These are phyloP conservation scores for Dysphania ambrosioides DNA, from an alignment of 148 eudicot genomes.

Conservation along the genomic window DNA sequence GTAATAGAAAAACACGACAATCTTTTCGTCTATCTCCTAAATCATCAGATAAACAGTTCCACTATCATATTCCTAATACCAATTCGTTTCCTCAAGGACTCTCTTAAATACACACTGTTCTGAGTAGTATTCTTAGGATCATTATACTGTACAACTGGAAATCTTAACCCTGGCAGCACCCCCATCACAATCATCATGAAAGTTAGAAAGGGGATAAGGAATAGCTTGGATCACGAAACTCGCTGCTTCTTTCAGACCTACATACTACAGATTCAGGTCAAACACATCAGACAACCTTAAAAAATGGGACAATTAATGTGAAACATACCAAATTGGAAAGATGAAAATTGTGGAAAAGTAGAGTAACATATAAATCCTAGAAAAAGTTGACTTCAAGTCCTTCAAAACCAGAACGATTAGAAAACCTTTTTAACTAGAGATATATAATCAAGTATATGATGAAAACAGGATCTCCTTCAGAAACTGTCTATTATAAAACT, in stretches of 20 bases:
- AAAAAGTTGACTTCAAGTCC: background rate
- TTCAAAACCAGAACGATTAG: background rate
- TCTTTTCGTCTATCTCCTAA: background rate
- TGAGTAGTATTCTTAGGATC: background rate
- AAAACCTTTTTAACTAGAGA: background rate
- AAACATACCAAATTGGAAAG: background rate
- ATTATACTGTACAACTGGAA: background rate
- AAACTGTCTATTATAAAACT: background rate
- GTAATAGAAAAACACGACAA: constrained; percentile 1
- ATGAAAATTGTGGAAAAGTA: background rate
- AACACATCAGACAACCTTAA: background rate
- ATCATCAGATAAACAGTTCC: background rate
- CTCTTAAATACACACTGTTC: background rate
- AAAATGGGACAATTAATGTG: background rate
- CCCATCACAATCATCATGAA: background rate
- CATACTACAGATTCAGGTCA: background rate
- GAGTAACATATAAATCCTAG: background rate
- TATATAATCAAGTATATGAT: background rate
- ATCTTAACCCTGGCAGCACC: background rate
- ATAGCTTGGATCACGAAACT: background rate
- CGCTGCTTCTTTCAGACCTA: background rate
- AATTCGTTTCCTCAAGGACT: background rate
- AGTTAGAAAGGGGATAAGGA: background rate
- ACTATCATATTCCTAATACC: background rate
- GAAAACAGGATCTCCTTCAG: background rate